Conservation (phyloP, 164 flowering plant species). For the Brasenia schreberi region DNA sequence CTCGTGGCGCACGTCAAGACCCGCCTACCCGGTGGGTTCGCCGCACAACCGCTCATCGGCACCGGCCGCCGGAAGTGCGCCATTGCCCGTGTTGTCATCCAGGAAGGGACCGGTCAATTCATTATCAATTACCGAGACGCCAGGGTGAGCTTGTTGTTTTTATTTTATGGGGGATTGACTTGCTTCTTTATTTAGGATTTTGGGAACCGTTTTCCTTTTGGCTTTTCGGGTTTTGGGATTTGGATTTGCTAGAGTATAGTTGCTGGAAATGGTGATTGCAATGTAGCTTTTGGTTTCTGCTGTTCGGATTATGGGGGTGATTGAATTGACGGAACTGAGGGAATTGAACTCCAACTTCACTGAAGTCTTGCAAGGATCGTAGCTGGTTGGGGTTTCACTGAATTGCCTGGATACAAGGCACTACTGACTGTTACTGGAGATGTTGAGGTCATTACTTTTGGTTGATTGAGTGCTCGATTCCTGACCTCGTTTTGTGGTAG, state of each 20-base stretch:
- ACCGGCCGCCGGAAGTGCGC: conserved; percentile 87
- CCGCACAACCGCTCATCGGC: conserved; percentile 68
- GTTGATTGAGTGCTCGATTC: too few relatives aligned
- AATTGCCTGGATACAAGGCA: too few relatives aligned
- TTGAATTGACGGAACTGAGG: not conserved
- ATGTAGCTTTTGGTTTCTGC: not conserved
- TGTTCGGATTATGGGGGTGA: not conserved
- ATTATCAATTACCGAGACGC: conserved; percentile 88
- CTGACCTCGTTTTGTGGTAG: too few relatives aligned
- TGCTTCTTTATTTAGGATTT: not conserved
- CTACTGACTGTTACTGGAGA: too few relatives aligned
- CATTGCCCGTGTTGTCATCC: conserved; percentile 86
- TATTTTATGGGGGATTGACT: not conserved
- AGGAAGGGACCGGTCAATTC: conserved; percentile 77
- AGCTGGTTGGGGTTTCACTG: too few relatives aligned
- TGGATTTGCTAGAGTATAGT: not conserved
- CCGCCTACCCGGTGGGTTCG: conserved; percentile 89
- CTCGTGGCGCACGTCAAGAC: conserved; percentile 58
- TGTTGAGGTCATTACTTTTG: too few relatives aligned
- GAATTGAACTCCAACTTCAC: not conserved
- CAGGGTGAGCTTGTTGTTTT: conserved; percentile 26
- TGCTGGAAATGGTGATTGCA: not conserved
- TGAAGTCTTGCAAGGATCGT: not conserved
- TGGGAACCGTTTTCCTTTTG: not conserved
- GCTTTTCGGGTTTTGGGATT: not conserved